These are phyloP conservation scores for Claviceps quebecensis DNA, from an alignment of 2,329 filamentous ascomycete genomes.

Conservation along the genomic window DNA sequence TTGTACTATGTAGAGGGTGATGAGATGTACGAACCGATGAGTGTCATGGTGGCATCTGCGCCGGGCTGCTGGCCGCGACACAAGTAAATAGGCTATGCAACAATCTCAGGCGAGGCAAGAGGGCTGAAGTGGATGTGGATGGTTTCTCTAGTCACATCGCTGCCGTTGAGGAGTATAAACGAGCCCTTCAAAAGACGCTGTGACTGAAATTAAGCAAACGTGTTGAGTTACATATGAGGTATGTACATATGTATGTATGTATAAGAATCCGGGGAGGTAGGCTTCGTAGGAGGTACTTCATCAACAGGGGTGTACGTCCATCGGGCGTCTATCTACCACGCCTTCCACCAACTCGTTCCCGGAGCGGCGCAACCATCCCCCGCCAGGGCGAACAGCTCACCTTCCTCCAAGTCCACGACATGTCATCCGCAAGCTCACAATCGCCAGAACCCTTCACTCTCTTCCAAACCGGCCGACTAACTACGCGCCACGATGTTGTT, in stretches of 20 bases:
- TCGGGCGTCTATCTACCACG: background rate
- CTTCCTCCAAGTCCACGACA: background rate
- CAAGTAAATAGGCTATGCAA: too few species aligned
- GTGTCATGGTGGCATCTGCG: slow-evolving; percentile 9
- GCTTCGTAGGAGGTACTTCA: too few species aligned
- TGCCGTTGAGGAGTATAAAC: too few species aligned
- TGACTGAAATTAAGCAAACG: too few species aligned
- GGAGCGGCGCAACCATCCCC: slow-evolving; percentile 22
- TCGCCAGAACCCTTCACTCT: background rate
- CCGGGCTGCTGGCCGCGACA: background rate
- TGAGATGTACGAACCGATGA: slow-evolving; percentile 7
- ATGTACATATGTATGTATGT: too few species aligned
- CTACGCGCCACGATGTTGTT: slow-evolving; percentile 43
- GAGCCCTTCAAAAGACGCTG: too few species aligned
- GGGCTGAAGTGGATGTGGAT: too few species aligned
- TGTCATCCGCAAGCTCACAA: background rate
- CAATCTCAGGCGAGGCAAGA: too few species aligned
- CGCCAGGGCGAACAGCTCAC: slow-evolving; percentile 6
- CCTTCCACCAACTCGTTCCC: slow-evolving; percentile 4
- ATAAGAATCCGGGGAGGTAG: too few species aligned
- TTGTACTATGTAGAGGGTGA: background rate
- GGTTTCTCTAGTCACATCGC: too few species aligned
- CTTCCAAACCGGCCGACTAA: background rate
- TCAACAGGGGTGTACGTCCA: background rate
- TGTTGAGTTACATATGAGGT: too few species aligned